phyloP scores from a whole-genome alignment of 192 early-diverging fungal species.

The Piromyces finnis region DNA sequence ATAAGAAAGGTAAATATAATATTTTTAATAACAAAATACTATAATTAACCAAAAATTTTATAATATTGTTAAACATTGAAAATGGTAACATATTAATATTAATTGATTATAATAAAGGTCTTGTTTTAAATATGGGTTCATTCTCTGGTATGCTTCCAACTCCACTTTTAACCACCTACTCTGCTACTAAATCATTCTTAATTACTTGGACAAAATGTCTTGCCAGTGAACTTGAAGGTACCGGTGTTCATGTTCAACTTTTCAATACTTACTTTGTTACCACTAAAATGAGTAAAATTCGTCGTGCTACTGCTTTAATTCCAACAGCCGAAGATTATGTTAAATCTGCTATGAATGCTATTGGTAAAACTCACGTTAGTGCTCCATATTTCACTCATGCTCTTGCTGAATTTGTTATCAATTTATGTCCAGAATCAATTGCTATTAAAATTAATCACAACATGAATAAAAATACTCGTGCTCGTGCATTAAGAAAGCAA shows the following conservation, averaged over 20 bases:
- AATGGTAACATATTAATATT: too few species aligned
- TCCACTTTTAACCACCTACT: conserved; percentile 76
- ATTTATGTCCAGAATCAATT: background rate
- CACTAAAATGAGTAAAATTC: conserved; percentile 86
- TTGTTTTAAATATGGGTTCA: conserved; percentile 84
- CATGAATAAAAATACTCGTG: background rate
- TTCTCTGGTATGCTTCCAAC: conserved; percentile 70
- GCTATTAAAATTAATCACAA: background rate
- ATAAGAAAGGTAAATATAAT: conserved; percentile 37
- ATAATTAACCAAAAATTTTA: background rate
- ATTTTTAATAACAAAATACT: background rate
- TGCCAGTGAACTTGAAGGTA: conserved; percentile 49
- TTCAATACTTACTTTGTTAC: conserved; percentile 92
- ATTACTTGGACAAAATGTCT: conserved; percentile 66
- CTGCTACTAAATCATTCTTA: conserved; percentile 84
- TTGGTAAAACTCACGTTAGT: conserved; percentile 1
- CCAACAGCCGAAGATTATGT: conserved; percentile 3
- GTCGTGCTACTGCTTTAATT: conserved; percentile 6
- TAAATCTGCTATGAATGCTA: background rate
- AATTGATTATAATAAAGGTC: conserved; percentile 2
- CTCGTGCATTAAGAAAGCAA: background rate
- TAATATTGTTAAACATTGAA: too few species aligned
- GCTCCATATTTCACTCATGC: background rate
- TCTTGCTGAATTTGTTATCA: background rate
- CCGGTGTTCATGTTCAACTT: conserved; percentile 71